Conservation (phyloP, 768 basidiomycete species). For the Boletus reticuloceps region DNA sequence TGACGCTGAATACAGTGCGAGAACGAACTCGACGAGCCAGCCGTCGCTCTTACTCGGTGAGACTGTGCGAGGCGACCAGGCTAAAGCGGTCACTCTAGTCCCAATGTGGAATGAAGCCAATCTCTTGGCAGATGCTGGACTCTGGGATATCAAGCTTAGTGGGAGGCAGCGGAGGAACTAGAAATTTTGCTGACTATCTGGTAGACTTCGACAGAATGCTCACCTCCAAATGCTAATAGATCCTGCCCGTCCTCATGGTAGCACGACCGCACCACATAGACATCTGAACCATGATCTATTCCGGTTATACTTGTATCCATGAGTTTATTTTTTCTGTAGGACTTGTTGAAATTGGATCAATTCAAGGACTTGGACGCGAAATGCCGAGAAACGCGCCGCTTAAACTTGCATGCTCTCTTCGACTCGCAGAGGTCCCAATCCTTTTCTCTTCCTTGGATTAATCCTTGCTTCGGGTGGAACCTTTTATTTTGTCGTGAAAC, state of each 20-base stretch:
- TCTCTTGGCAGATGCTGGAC: constrained; percentile 41
- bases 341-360: too few relatives aligned
- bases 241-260: constrained; percentile 60
- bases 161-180: neutral
- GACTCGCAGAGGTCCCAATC: constrained; percentile 51
- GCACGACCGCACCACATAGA: constrained; percentile 63
- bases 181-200: constrained; percentile 49
- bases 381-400: too few relatives aligned
- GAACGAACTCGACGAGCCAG: constrained; percentile 70
- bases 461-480: constrained; percentile 52
- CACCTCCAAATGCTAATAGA: constrained; percentile 71
- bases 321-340: neutral
- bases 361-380: too few relatives aligned
- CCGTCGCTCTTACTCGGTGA: constrained; percentile 63
- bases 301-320: constrained; percentile 51
- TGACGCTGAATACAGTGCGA: neutral
- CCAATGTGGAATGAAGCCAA: constrained; percentile 77
- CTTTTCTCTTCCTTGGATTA: constrained; percentile 57
- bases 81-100: constrained; percentile 64
- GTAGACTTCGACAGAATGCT: constrained; percentile 69
- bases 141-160: constrained; percentile 30
- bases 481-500: constrained; percentile 55
- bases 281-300: constrained; percentile 56
- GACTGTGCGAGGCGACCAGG: constrained; percentile 70
- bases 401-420: constrained; percentile 13